Evolutionary conservation across 202 grass and related monocot species (phyloP).

Genomic region (Carex arenaria): DNA sequence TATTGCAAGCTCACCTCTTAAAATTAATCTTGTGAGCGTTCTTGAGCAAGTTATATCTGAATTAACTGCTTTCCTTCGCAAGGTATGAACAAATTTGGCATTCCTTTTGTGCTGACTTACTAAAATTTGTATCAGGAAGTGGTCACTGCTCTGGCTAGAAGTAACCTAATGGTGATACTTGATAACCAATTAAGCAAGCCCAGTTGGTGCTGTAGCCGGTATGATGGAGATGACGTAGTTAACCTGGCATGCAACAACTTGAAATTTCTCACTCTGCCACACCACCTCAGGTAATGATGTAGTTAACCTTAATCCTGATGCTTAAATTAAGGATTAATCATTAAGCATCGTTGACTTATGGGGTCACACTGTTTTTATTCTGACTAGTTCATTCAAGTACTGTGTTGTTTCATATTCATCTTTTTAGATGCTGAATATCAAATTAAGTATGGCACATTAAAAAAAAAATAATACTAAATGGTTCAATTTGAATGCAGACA

Average conservation of each 20-base stretch:
- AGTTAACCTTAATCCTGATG: not conserved
- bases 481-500: conserved; percentile 23
- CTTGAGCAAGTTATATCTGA: conserved; percentile 97
- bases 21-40: conserved; percentile 74
- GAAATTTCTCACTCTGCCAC: conserved; percentile 27
- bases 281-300: conserved; percentile 32
- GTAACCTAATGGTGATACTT: conserved; percentile 86
- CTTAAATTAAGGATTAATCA: not conserved
- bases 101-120: not conserved
- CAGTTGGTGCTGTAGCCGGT: conserved; percentile 77
- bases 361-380: not conserved
- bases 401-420: not conserved
- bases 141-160: conserved; percentile 58
- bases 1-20: conserved; percentile 86
- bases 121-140: conserved; percentile 43
- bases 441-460: not conserved
- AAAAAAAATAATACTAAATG: not conserved
- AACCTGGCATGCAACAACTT: conserved; percentile 24
- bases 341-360: not conserved
- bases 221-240: conserved; percentile 62
- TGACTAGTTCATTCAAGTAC: not conserved
- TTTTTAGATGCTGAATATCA: not conserved
- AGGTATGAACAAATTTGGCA: conserved; percentile 37
- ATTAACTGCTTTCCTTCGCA: conserved; percentile 88
- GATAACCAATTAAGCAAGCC: conserved; percentile 92